A percentile compares a stretch with the other conserved stretches of the same genome.
phyloP scores from a whole-genome alignment of 2,329 filamentous ascomycete genomes.

The Chaetomiaceae sp. region DNA sequence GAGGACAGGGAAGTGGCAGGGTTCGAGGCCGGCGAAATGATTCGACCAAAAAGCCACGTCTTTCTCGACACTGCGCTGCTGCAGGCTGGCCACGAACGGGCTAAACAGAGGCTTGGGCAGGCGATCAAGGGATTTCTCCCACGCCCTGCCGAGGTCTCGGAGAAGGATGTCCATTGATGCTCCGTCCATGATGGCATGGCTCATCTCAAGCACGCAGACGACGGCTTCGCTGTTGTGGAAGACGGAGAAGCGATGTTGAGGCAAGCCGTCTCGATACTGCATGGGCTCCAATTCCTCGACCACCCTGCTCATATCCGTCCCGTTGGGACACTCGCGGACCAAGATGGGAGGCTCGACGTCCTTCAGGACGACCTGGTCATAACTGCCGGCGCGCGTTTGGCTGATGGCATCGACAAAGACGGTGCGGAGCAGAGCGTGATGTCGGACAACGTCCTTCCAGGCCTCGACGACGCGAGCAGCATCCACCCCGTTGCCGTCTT shows the following conservation, averaged over 20 bases:
- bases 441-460: constrained; percentile 25
- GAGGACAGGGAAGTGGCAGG: constrained; percentile 41
- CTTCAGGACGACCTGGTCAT: constrained; percentile 30
- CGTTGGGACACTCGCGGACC: constrained; percentile 9
- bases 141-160: constrained; percentile 42
- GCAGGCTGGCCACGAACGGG: constrained; percentile 21
- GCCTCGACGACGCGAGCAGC: constrained; percentile 19
- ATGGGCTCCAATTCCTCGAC: constrained; percentile 32
- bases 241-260: constrained; percentile 37
- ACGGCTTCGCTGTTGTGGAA: constrained; percentile 32
- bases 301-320: constrained; percentile 28
- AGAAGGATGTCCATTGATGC: constrained; percentile 46
- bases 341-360: constrained; percentile 11
- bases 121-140: constrained; percentile 29
- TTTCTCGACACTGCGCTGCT: constrained; percentile 4
- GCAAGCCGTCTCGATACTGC: constrained; percentile 15
- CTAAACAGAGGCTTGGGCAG: constrained; percentile 15
- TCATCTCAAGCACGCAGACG: constrained; percentile 46
- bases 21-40: constrained; percentile 40
- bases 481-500: constrained; percentile 8
- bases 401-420: constrained; percentile 27
- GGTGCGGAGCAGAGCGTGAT: constrained; percentile 29
- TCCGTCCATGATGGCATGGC: constrained; percentile 49
- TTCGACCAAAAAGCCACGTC: constrained; percentile 38
- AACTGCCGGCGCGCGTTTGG: constrained; percentile 15